Conservation (phyloP, 2,329 filamentous ascomycete species). For the Neofusicoccum parvum region DNA sequence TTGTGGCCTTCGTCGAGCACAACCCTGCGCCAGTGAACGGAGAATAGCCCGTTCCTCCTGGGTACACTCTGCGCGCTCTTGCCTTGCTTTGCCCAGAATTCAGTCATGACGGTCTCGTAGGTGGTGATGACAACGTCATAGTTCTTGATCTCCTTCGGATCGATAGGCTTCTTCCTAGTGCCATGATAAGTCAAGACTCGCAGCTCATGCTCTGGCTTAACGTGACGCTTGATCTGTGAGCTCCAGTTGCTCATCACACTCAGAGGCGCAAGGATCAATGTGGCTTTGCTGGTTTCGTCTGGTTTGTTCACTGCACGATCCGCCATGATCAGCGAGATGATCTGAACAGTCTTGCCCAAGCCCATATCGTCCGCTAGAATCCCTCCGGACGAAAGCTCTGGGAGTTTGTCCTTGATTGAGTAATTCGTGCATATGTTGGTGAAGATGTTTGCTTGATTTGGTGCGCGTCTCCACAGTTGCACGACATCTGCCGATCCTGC, state of each 20-base stretch:
- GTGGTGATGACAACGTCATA: constrained; percentile 80
- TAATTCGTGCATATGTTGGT: constrained; percentile 74
- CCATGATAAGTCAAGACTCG: constrained; percentile 72
- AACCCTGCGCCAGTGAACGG: constrained; percentile 64
- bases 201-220: constrained; percentile 60
- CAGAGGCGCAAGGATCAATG: constrained; percentile 79
- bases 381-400: constrained; percentile 69
- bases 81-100: constrained; percentile 28
- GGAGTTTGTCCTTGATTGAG: constrained; percentile 55
- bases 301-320: constrained; percentile 53
- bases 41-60: constrained; percentile 60
- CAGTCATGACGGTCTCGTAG: constrained; percentile 65
- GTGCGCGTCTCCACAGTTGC: constrained; percentile 73
- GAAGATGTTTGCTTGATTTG: constrained; percentile 48
- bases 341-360: constrained; percentile 81
- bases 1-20: constrained; percentile 81
- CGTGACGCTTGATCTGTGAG: constrained; percentile 72
- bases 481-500: constrained; percentile 62
- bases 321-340: constrained; percentile 73
- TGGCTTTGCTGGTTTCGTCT: constrained; percentile 66
- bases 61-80: constrained; percentile 12
- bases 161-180: constrained; percentile 52
- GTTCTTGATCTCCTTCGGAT: constrained; percentile 62
- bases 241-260: constrained; percentile 84
- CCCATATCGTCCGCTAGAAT: constrained; percentile 75